Evolutionary conservation across 2,329 filamentous ascomycete genomes (phyloP).

Genomic region (Colletotrichum tamarilloi): DNA sequence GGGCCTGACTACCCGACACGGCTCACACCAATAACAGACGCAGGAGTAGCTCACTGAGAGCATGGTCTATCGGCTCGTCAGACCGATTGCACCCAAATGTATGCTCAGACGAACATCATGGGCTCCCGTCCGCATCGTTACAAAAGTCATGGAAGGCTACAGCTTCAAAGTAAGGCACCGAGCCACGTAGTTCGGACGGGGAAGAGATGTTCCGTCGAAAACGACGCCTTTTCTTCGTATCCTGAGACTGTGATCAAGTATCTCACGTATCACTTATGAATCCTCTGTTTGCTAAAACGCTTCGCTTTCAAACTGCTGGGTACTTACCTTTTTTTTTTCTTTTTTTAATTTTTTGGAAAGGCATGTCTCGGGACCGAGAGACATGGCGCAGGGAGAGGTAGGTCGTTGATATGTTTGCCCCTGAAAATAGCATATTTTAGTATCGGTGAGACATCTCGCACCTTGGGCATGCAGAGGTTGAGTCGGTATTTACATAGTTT

Average conservation of each 20-base stretch:
- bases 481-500: not conserved
- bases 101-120: not conserved
- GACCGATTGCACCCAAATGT: not conserved
- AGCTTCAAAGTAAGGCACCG: not conserved
- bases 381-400: constrained; percentile 15
- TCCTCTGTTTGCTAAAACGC: not conserved
- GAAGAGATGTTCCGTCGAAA: not conserved
- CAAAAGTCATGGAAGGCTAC: not conserved
- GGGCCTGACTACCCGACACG: not conserved
- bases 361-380: constrained; percentile 7
- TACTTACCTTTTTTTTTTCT: too few relatives aligned
- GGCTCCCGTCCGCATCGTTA: not conserved
- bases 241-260: not conserved
- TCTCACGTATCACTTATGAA: not conserved
- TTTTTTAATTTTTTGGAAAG: not conserved
- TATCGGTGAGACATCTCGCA: not conserved
- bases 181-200: not conserved
- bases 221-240: not conserved
- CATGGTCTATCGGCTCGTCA: not conserved
- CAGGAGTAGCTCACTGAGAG: not conserved
- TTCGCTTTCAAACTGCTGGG: too few relatives aligned
- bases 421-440: not conserved
- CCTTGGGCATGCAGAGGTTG: not conserved
- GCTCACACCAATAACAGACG: not conserved
- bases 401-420: not conserved